Conservation (phyloP, 179 eudicot genomes). For the Patellifolia procumbens region DNA sequence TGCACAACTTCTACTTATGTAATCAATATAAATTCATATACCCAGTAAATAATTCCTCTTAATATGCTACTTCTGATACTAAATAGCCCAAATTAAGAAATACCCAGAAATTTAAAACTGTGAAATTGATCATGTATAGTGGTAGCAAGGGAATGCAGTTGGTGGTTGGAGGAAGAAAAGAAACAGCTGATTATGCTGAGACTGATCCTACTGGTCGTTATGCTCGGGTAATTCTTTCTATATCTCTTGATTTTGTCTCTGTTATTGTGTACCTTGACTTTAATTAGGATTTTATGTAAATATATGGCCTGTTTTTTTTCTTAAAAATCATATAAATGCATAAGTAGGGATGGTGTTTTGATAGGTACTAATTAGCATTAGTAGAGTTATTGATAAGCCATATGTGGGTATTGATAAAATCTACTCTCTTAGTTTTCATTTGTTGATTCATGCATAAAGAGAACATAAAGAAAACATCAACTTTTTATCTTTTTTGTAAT, state of each 20-base stretch:
- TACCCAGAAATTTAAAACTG: not conserved
- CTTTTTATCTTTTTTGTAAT: too few species aligned
- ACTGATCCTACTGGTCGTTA: conserved; percentile 21
- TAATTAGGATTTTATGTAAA: too few species aligned
- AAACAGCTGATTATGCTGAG: conserved; percentile 13
- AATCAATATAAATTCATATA: not conserved
- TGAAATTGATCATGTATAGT: not conserved
- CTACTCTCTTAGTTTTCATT: too few species aligned
- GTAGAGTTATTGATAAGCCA: too few species aligned
- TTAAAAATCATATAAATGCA: too few species aligned
- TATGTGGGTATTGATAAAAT: too few species aligned
- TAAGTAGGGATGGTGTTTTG: not conserved
- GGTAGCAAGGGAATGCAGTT: not conserved
- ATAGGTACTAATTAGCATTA: too few species aligned
- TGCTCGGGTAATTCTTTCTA: not conserved
- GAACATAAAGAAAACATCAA: too few species aligned
- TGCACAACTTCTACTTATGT: not conserved
- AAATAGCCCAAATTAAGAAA: not conserved
- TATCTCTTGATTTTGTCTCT: not conserved
- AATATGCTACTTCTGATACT: not conserved
- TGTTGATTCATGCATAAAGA: too few species aligned
- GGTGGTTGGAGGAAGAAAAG: not conserved
- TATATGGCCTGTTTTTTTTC: too few species aligned
- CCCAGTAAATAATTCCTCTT: not conserved
- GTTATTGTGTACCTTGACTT: not conserved